Conservation (phyloP, 352 stramenopile species). For the Globisporangium alternatum region DNA sequence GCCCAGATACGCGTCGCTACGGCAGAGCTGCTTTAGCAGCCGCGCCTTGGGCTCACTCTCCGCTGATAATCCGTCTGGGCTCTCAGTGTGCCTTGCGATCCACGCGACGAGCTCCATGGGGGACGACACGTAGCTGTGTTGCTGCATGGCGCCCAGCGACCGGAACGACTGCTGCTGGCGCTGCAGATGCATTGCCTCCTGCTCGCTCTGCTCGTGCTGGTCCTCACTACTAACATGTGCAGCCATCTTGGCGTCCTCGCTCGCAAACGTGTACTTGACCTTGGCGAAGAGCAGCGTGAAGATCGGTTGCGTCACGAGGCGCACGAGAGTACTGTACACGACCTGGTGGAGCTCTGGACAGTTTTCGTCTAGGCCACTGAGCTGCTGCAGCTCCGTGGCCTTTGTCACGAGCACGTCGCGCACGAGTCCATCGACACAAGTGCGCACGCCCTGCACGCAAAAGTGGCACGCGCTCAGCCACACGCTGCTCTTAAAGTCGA, state of each 20-base stretch:
- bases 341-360: constrained; percentile 22
- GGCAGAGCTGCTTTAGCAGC: background rate
- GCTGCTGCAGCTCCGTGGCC: constrained; percentile 37
- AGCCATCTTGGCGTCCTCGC: constrained; percentile 22
- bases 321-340: constrained; percentile 34
- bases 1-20: constrained; percentile 14
- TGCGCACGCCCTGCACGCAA: constrained; percentile 24
- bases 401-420: constrained; percentile 37
- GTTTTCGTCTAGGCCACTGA: constrained; percentile 42
- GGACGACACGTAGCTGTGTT: constrained; percentile 1
- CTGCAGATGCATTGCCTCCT: constrained; percentile 4
- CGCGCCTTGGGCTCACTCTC: background rate
- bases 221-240: background rate
- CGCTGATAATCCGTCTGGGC: background rate
- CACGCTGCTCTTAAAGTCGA: constrained; percentile 47
- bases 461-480: constrained; percentile 19
- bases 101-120: constrained; percentile 17
- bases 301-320: constrained; percentile 36
- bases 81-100: background rate
- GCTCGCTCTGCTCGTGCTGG: background rate
- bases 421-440: constrained; percentile 30
- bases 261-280: constrained; percentile 30
- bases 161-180: constrained; percentile 17
- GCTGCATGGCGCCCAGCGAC: constrained; percentile 13
- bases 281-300: constrained; percentile 36